Evolutionary conservation across 2,329 filamentous ascomycete genomes (phyloP), one percentile per base, ranked within the genome.

Genomic region (Aspergillus sp.): DNA sequence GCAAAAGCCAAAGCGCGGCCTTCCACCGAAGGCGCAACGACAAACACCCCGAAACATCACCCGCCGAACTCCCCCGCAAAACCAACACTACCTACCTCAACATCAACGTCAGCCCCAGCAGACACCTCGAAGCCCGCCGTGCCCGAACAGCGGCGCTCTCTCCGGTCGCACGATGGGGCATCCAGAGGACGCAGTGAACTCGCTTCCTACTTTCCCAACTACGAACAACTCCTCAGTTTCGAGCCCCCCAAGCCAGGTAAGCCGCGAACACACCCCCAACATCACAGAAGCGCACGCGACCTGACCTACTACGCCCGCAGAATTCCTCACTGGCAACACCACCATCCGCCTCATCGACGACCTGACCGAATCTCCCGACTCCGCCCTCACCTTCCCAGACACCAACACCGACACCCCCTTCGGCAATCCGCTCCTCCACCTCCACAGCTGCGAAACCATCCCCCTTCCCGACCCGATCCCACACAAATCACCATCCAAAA

Each of bases 211-310:
- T 97, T 97, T 67, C 86, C 89, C 48, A 92, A 95, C 66, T 97
- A 96, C 72, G 92, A 97, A 72, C 90, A 96, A 69, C 84, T 97
- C 60, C 91, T 97, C 74, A 91, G 89, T 57, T 89, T 95, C 67
- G 87, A 90, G 58, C 84, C 86, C 36, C 88, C 88, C 63, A 87
- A 92, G 72, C 79, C 87, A 62, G 87, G 91, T 92, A 81, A 54
- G 64, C 25, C 7, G 19, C 21, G n/a, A 34, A 29, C 2, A 29
- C 2, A 34, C 20, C 9, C 34, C 11, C 55, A 49, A 17, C n/a
- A 17, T 25, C 13, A 19, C 20, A 1, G 13, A 4, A 38, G 44
- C 40, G 23, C 38, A 21, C 16, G 5, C 45, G 14, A 17, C 20
- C 50, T 48, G 34, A 52, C 40, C 34, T 41, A 20, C 40, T 13